Conservation (phyloP, 2,329 filamentous ascomycete genomes). For the Fusarium marasasianum region DNA sequence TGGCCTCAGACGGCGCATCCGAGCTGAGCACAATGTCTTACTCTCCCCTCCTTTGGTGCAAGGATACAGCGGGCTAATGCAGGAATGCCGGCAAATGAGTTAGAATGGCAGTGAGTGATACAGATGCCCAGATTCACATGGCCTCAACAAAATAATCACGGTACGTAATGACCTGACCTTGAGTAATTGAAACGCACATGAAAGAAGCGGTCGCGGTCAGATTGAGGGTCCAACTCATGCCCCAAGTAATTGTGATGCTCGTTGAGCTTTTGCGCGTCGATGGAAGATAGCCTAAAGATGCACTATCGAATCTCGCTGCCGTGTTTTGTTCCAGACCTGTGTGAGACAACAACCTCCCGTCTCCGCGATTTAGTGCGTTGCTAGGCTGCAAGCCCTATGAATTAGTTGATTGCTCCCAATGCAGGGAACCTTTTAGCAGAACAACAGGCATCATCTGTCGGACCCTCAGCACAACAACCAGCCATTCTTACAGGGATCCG, state of each 20-base stretch:
- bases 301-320: neutral
- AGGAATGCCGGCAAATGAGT: conserved; percentile 4
- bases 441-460: neutral
- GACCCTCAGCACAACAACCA: neutral
- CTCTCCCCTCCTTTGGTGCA: neutral
- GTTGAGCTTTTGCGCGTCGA: neutral
- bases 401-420: neutral
- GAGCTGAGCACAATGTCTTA: conserved; percentile 19
- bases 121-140: neutral
- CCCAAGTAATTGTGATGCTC: too few species aligned
- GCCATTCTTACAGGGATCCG: neutral
- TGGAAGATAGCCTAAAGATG: neutral
- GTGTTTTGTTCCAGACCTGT: neutral
- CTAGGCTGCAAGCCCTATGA: neutral
- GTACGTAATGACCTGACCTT: neutral
- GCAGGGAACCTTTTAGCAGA: neutral
- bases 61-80: neutral
- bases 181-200: neutral
- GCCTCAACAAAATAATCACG: neutral
- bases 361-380: neutral
- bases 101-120: neutral
- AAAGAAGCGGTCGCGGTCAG: neutral
- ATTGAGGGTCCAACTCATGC: neutral
- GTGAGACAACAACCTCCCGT: neutral
- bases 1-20: neutral